Base-by-base conservation (phyloP, 2,329 filamentous ascomycete species). In the Bipolaris cookei region DNA sequence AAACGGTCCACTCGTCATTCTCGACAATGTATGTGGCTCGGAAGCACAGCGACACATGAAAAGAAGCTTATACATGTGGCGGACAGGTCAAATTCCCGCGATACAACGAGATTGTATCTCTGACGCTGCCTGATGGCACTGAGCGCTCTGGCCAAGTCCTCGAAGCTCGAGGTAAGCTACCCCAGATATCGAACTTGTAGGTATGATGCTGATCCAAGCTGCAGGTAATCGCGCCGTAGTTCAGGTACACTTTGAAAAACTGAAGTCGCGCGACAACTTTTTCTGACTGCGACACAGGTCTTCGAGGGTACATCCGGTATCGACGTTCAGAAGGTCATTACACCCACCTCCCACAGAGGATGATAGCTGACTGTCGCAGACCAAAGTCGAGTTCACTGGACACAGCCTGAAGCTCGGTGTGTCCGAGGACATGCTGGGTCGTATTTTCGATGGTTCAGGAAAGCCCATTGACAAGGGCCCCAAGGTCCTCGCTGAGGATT, bases 391-490 rank as follows among this genome's bases (percentile, higher is more conserved):
- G 78, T 98, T 99, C 79, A 96, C 91, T 30, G 95, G 95, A 59
- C 87, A 97, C 82, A 98, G 91, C 82, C 83, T 99, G 83, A 98
- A 98, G 86, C 90, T 99, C 51, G 95, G 95, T 79, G 95, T 99
- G 59, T 98, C 95, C 50, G 96, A 99, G 82, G 95, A 99, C 83
- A 99, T 99, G 95, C 82, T 99, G 80, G 95, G 95, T 66, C 94
- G 96, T 83, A 92, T 98, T 79, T 99, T 99, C 77, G 93, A 99
- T 82, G 95, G 95, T 73, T 98, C 95, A 59, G 95, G 95, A 76
- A 90, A 94, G 79, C 91, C 96, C 69, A 99, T 99, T 78, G 95
- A 99, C 82, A 99, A 98, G 83, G 95, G 96, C 52, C 95, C 95
- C 61, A 98, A 97, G 83, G 95, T 99, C 72, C 83, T 99, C 65